phyloP scores from a whole-genome alignment of 768 basidiomycete species.

The Daedaleopsis nitida region DNA sequence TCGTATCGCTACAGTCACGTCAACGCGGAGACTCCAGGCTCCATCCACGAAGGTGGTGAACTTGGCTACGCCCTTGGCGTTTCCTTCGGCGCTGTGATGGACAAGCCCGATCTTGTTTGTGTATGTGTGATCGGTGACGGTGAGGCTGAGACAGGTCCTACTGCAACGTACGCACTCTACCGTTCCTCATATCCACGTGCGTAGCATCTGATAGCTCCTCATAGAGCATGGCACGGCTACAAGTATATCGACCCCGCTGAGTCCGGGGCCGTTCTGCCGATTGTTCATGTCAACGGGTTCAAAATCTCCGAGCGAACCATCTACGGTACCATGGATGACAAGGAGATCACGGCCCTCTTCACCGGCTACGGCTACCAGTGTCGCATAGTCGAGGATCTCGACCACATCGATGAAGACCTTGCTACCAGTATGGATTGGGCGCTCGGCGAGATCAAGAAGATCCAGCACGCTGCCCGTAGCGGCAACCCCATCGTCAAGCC shows the following conservation, averaged over 20 bases:
- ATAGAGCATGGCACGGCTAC: constrained; percentile 79
- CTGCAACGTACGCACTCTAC: constrained; percentile 47
- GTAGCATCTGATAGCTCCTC: background rate
- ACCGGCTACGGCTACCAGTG: constrained; percentile 89
- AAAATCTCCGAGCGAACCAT: constrained; percentile 92
- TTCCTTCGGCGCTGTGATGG: constrained; percentile 88
- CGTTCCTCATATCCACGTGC: background rate
- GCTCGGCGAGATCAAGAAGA: constrained; percentile 66
- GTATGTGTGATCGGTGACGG: constrained; percentile 87
- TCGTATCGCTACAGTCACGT: constrained; percentile 50
- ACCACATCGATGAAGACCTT: constrained; percentile 73
- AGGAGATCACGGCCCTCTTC: constrained; percentile 76
- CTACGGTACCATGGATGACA: constrained; percentile 88
- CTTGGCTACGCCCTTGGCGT: constrained; percentile 88
- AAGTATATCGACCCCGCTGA: constrained; percentile 92
- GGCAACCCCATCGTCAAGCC: constrained; percentile 83
- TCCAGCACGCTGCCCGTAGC: constrained; percentile 76
- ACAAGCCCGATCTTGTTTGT: constrained; percentile 83
- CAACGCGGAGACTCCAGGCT: constrained; percentile 85
- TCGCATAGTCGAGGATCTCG: constrained; percentile 71
- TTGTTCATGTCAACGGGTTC: constrained; percentile 86
- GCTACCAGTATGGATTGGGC: constrained; percentile 87
- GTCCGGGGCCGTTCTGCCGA: constrained; percentile 89
- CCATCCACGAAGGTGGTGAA: constrained; percentile 91
- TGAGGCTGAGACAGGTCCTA: constrained; percentile 82